A percentile compares a stretch with the other conserved stretches of the same genome.
Conservation (phyloP, 2,329 filamentous ascomycete species). For the Colletotrichum melonis region DNA sequence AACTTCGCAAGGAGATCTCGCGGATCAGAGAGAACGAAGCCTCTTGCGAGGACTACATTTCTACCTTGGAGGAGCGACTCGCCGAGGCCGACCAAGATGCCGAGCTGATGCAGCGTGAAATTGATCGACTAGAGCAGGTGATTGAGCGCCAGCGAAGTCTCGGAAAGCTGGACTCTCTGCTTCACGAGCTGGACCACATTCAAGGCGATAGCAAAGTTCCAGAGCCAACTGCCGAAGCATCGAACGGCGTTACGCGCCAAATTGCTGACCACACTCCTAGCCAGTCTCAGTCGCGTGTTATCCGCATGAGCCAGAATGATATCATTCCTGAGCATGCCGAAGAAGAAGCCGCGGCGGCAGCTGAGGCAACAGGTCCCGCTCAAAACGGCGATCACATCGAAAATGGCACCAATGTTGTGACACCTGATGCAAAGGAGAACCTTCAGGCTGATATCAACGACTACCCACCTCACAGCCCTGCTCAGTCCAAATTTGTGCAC, state of each 20-base stretch:
- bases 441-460: constrained; percentile 40
- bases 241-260: constrained; percentile 55
- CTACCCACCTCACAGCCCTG: constrained; percentile 73
- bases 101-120: constrained; percentile 96
- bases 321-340: constrained; percentile 66
- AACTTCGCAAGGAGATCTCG: constrained; percentile 91
- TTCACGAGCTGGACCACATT: constrained; percentile 88
- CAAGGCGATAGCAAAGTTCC: constrained; percentile 66
- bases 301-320: constrained; percentile 64
- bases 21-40: constrained; percentile 91
- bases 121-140: constrained; percentile 93
- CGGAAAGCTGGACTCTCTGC: constrained; percentile 91
- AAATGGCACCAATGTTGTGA: neutral
- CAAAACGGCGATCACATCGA: constrained; percentile 39
- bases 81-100: constrained; percentile 96
- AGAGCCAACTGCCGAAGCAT: constrained; percentile 49
- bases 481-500: constrained; percentile 86
- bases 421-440: constrained; percentile 29
- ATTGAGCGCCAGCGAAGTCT: constrained; percentile 95
- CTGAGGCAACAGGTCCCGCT: constrained; percentile 38
- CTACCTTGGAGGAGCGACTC: constrained; percentile 92
- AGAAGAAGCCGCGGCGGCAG: constrained; percentile 44
- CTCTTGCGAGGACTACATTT: constrained; percentile 95
- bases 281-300: constrained; percentile 50
- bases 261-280: constrained; percentile 64